phyloP scores from a whole-genome alignment of 1,284 basidiomycete species.

The Austroboletus niveus region DNA sequence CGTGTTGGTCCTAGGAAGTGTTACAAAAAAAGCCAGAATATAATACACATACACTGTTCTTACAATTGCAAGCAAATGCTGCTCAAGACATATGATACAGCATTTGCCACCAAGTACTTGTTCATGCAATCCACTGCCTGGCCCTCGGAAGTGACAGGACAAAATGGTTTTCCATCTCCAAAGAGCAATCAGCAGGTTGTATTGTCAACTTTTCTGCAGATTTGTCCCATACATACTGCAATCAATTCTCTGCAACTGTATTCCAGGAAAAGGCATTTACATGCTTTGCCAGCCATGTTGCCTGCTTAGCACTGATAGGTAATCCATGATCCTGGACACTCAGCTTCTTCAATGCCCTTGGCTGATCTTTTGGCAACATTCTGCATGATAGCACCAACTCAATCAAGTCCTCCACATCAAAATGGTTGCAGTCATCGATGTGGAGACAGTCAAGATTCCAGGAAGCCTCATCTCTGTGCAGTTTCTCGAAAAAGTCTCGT shows the following conservation, averaged over 20 bases:
- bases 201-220: neutral
- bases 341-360: conserved; percentile 5
- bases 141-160: too few species aligned
- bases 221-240: conserved; percentile 12
- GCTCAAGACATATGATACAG: too few species aligned
- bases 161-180: too few species aligned
- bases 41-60: too few species aligned
- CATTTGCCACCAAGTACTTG: too few species aligned
- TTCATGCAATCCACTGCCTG: too few species aligned
- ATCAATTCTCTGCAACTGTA: conserved; percentile 9
- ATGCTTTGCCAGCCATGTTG: conserved; percentile 9
- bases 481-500: neutral
- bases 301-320: conserved; percentile 5
- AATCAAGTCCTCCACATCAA: conserved; percentile 7
- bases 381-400: conserved; percentile 5
- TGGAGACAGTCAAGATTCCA: neutral
- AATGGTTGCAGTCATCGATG: conserved; percentile 8
- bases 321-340: conserved; percentile 9
- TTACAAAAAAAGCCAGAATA: too few species aligned
- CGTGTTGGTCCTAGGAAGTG: too few species aligned
- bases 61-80: too few species aligned
- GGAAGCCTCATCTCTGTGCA: neutral
- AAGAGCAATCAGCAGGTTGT: too few species aligned
- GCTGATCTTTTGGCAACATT: neutral
- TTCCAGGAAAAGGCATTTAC: conserved; percentile 11